A percentile compares a stretch with the other conserved stretches of the same genome.
Conservation (phyloP, 306 rosid genomes). For the Dryas alaskensis region DNA sequence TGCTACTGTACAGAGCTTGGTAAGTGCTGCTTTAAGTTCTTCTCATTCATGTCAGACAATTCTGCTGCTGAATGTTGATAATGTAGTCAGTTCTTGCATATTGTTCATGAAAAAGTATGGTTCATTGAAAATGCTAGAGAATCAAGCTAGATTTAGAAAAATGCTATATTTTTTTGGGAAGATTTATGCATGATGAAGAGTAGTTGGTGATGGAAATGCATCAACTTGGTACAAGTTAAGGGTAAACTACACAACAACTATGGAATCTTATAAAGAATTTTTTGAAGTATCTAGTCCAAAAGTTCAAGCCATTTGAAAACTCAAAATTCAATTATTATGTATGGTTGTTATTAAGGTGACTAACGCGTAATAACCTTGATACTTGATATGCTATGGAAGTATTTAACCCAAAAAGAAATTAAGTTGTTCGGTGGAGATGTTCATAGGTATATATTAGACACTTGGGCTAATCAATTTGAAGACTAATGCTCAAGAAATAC, state of each 20-base stretch:
- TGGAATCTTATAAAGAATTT: neutral
- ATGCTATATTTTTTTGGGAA: neutral
- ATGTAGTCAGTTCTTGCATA: neutral
- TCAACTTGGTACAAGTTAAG: neutral
- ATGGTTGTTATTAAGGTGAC: no score
- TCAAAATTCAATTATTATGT: no score
- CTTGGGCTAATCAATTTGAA: no score
- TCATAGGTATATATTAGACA: no score
- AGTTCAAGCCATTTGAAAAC: no score
- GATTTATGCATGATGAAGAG: neutral
- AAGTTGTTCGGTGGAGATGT: no score
- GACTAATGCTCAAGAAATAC: no score
- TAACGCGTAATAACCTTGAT: no score
- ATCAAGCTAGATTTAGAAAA: neutral
- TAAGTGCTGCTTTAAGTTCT: conserved; percentile 4
- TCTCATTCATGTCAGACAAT: neutral
- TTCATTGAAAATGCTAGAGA: neutral
- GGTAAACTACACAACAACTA: neutral
- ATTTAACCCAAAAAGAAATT: no score
- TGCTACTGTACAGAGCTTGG: conserved; percentile 62
- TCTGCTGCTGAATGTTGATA: neutral
- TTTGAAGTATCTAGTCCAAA: no score
- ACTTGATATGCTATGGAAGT: no score
- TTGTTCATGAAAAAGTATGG: neutral
- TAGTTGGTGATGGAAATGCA: neutral